phyloP scores from a whole-genome alignment of 257 asterid species.

The Gardenia jasminoides region DNA sequence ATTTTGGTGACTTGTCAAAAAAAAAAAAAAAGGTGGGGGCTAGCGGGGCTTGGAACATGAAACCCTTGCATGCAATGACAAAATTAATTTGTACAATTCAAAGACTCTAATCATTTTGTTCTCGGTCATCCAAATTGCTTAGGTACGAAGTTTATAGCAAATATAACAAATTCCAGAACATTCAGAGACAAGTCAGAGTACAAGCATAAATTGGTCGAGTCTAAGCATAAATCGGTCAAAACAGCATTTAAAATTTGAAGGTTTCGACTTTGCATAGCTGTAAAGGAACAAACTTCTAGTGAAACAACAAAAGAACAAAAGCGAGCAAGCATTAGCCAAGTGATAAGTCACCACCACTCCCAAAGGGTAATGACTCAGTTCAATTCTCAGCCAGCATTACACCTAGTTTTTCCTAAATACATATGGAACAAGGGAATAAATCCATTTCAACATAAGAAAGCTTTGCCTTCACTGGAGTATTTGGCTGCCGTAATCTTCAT shows the following conservation, averaged over 20 bases:
- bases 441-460: neutral
- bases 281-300: neutral
- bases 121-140: neutral
- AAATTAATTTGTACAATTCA: neutral
- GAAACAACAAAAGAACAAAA: neutral
- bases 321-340: no score
- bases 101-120: neutral
- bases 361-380: neutral
- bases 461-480: conserved; percentile 66
- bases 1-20: no score
- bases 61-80: no score
- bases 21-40: no score
- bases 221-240: neutral
- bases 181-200: neutral
- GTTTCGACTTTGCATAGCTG: neutral
- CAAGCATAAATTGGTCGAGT: neutral
- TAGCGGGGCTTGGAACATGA: no score
- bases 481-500: conserved; percentile 91
- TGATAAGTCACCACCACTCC: neutral
- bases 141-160: neutral
- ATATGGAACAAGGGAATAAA: neutral
- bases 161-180: neutral
- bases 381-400: neutral
- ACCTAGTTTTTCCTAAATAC: neutral
- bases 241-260: neutral